A percentile compares a stretch with the other conserved stretches of the same genome.
Evolutionary conservation across 2,329 filamentous ascomycete genomes (phyloP).

Genomic region (Hypomyces perniciosus): DNA sequence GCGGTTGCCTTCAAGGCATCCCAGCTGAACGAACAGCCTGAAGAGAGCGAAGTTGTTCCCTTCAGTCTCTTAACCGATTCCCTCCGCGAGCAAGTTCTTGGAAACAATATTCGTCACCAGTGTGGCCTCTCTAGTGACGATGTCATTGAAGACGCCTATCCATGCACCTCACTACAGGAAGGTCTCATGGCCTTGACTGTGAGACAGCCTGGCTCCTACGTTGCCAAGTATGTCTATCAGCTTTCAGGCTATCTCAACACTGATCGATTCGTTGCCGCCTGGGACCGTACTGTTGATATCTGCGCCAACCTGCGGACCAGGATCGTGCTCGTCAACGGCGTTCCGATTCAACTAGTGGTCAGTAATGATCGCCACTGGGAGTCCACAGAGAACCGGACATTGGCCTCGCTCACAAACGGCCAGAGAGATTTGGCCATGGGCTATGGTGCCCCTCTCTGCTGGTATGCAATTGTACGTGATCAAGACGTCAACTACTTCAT

Average conservation of each 20-base stretch:
- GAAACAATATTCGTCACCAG: neutral
- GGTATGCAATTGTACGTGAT: neutral
- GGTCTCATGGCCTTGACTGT: neutral
- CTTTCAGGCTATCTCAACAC: neutral
- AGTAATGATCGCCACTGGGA: neutral
- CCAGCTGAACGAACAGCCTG: neutral
- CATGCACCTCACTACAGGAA: constrained; percentile 10
- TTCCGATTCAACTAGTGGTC: neutral
- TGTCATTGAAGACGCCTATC: constrained; percentile 9
- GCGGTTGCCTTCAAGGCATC: neutral
- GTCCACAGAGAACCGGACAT: neutral
- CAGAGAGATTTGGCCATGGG: neutral
- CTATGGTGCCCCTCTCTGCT: neutral
- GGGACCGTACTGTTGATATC: constrained; percentile 1
- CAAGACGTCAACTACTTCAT: constrained; percentile 11
- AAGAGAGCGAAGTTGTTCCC: neutral
- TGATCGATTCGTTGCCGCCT: constrained; percentile 5
- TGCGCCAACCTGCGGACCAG: constrained; percentile 12
- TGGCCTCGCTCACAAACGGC: neutral
- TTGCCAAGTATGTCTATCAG: neutral
- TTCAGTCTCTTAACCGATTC: neutral
- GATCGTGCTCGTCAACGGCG: neutral
- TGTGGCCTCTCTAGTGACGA: neutral
- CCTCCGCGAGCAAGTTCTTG: neutral
- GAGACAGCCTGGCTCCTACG: constrained; percentile 2